These are phyloP conservation scores for Daldinia childiae DNA, from an alignment of 495 filamentous ascomycete species.

Conservation along the genomic window DNA sequence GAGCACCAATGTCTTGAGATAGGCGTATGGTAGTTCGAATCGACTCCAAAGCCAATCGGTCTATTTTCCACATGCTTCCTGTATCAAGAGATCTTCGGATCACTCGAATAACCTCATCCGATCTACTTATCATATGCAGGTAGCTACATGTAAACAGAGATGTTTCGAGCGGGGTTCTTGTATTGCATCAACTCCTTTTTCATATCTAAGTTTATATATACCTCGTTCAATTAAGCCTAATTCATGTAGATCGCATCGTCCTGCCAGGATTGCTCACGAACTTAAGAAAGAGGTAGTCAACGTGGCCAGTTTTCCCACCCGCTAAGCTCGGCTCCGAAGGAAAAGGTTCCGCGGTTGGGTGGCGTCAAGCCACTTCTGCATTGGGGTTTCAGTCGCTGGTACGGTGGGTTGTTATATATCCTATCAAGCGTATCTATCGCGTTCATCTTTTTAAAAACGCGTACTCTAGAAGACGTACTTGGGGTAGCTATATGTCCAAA, in stretches of 20 bases:
- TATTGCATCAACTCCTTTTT: constrained; percentile 11
- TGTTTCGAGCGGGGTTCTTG: constrained; percentile 11
- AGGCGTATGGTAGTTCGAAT: neutral
- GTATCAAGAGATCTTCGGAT: neutral
- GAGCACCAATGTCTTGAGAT: neutral
- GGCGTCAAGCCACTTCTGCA: constrained; percentile 29
- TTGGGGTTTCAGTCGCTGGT: constrained; percentile 25
- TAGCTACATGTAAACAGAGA: constrained; percentile 9
- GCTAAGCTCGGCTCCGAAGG: constrained; percentile 32
- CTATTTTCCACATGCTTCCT: neutral
- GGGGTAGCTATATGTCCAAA: neutral
- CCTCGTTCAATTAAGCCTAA: constrained; percentile 16
- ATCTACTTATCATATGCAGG: constrained; percentile 16
- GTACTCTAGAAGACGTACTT: neutral
- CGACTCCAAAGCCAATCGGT: neutral
- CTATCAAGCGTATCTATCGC: constrained; percentile 8
- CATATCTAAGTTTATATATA: neutral
- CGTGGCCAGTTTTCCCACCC: neutral
- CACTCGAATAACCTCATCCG: constrained; percentile 7
- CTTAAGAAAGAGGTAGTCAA: neutral
- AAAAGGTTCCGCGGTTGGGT: constrained; percentile 12
- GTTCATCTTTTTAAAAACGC: neutral
- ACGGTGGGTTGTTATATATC: constrained; percentile 16
- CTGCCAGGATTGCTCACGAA: constrained; percentile 1
- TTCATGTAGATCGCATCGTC: constrained; percentile 16